Evolutionary conservation across 2,329 filamentous ascomycete species (phyloP).

Genomic region (Trichoderma sp.): DNA sequence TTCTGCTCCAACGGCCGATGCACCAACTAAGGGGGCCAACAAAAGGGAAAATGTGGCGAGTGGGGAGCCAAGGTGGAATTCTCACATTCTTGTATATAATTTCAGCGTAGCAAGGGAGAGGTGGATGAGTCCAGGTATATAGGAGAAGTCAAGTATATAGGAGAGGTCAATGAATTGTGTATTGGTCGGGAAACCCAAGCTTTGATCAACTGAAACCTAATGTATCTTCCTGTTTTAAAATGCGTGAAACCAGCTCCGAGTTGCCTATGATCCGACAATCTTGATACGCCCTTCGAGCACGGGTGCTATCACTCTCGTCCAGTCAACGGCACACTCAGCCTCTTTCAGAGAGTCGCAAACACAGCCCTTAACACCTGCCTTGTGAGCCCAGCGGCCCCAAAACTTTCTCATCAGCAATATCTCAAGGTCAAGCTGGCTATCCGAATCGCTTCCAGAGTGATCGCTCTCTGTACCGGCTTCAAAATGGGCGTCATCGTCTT

Average conservation of each 20-base stretch:
- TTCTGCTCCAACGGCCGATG: background rate
- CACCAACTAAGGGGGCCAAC: background rate
- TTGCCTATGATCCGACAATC: constrained; percentile 38
- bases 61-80: background rate
- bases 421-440: constrained; percentile 54
- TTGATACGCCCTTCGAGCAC: constrained; percentile 74
- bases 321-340: constrained; percentile 64
- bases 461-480: constrained; percentile 34
- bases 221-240: background rate
- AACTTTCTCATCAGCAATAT: constrained; percentile 68
- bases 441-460: constrained; percentile 37
- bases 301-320: constrained; percentile 80
- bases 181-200: background rate
- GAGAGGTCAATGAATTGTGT: background rate
- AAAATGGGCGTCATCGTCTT: constrained; percentile 48
- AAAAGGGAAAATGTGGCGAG: too few species aligned
- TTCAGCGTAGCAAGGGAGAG: too few species aligned
- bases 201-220: background rate
- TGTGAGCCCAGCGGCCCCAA: constrained; percentile 70
- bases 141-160: background rate
- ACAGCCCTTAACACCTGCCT: constrained; percentile 61
- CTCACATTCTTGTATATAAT: background rate
- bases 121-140: background rate
- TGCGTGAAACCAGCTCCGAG: background rate
- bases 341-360: constrained; percentile 58